Percentiles rank a stretch among this genome's conserved stretches.
Evolutionary conservation across 208 protist species (phyloP).

Genomic region (Leishmania braziliensis): DNA sequence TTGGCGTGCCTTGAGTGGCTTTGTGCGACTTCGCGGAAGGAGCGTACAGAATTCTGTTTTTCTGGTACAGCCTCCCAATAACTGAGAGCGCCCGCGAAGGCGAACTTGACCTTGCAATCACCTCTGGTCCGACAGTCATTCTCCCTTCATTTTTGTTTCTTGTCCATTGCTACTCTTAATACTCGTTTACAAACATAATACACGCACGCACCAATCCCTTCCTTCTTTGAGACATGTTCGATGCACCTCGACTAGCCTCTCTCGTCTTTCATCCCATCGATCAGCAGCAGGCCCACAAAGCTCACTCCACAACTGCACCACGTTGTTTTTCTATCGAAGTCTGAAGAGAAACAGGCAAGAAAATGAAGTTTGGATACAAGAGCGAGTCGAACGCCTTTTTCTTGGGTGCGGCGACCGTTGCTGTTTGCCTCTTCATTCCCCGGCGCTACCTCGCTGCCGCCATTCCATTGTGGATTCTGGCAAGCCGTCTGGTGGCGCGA

Average conservation of each 20-base stretch:
- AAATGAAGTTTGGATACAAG: constrained; percentile 66
- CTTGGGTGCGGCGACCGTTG: neutral
- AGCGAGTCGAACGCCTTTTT: constrained; percentile 55
- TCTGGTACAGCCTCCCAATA: neutral
- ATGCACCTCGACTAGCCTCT: neutral
- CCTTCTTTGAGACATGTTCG: neutral
- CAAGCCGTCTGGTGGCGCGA: constrained; percentile 52
- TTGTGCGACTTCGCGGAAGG: neutral
- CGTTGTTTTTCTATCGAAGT: neutral
- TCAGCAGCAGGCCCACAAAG: neutral
- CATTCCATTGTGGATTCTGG: constrained; percentile 41
- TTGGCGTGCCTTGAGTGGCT: neutral
- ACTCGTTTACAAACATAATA: neutral
- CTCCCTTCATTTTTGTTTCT: neutral
- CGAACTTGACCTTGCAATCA: neutral
- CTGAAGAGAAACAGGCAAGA: neutral
- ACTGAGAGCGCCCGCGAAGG: neutral
- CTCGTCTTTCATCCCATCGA: neutral
- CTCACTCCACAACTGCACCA: neutral
- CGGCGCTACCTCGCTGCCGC: neutral
- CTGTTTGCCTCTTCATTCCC: constrained; percentile 10
- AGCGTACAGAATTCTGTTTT: neutral
- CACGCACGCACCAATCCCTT: neutral
- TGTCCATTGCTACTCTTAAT: neutral
- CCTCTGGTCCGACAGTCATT: neutral